These are phyloP conservation scores for Cytidiella melzeri DNA, from an alignment of 768 basidiomycete species.

Conservation along the genomic window DNA sequence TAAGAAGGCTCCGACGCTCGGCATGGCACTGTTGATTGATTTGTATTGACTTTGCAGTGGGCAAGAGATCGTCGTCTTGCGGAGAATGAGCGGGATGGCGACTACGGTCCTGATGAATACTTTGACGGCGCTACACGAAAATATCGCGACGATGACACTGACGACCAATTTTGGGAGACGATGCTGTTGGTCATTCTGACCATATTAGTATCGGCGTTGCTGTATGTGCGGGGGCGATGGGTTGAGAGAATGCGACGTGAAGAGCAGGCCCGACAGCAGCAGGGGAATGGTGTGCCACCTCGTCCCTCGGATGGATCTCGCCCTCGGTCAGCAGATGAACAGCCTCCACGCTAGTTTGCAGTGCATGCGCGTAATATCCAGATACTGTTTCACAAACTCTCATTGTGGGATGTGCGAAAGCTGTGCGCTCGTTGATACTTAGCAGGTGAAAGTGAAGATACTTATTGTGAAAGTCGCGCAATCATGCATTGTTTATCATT, in stretches of 20 bases:
- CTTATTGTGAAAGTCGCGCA: too few relatives aligned
- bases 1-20: conserved; percentile 22
- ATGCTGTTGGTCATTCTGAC: conserved; percentile 72
- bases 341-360: too few relatives aligned
- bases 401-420: too few relatives aligned
- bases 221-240: conserved; percentile 77
- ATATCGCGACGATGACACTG: conserved; percentile 54
- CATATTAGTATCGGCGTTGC: conserved; percentile 62
- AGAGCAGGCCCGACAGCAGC: conserved; percentile 38
- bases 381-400: too few relatives aligned
- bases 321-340: too few relatives aligned
- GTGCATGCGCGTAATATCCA: neutral
- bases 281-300: conserved; percentile 22
- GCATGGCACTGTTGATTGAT: neutral
- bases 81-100: conserved; percentile 66
- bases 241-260: conserved; percentile 67
- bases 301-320: conserved; percentile 1
- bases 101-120: conserved; percentile 80
- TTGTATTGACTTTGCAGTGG: conserved; percentile 44
- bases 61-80: conserved; percentile 67
- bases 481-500: too few relatives aligned
- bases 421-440: too few relatives aligned
- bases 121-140: conserved; percentile 64
- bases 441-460: too few relatives aligned
- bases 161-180: conserved; percentile 74